These are phyloP conservation scores for Podospora didyma DNA, from an alignment of 495 filamentous ascomycete species.

Conservation along the genomic window DNA sequence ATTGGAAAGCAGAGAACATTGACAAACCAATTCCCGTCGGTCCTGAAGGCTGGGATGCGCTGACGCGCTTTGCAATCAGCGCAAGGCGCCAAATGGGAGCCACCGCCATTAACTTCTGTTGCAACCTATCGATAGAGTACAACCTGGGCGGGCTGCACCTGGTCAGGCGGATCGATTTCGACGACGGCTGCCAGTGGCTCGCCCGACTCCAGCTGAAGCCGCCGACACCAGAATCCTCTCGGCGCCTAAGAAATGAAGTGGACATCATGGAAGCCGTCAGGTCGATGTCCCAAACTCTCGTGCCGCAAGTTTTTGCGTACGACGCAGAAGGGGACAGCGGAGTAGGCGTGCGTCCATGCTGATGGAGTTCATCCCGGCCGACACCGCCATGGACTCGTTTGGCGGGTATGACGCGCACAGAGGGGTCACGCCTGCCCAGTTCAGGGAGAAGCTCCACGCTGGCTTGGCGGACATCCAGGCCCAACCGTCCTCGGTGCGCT, in stretches of 20 bases:
- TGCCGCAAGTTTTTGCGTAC: neutral
- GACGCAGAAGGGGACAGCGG: neutral
- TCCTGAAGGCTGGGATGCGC: too few species aligned
- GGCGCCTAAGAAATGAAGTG: too few species aligned
- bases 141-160: slow-evolving; percentile 2
- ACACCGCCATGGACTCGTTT: slow-evolving; percentile 4
- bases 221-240: neutral
- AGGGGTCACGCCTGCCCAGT: neutral
- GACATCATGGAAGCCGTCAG: too few species aligned
- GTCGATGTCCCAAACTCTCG: neutral
- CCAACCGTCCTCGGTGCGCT: neutral
- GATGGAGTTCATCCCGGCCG: slow-evolving; percentile 1
- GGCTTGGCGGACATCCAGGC: neutral
- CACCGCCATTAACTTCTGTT: neutral
- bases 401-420: neutral
- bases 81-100: too few species aligned
- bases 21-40: too few species aligned
- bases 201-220: neutral
- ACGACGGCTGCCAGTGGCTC: neutral
- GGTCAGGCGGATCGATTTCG: neutral
- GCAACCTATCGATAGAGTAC: neutral
- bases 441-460: neutral
- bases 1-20: too few species aligned
- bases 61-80: too few species aligned
- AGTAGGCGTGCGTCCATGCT: slow-evolving; percentile 3